These are phyloP conservation scores for Mrakia blollopis DNA, from an alignment of 768 basidiomycete genomes.

Conservation along the genomic window DNA sequence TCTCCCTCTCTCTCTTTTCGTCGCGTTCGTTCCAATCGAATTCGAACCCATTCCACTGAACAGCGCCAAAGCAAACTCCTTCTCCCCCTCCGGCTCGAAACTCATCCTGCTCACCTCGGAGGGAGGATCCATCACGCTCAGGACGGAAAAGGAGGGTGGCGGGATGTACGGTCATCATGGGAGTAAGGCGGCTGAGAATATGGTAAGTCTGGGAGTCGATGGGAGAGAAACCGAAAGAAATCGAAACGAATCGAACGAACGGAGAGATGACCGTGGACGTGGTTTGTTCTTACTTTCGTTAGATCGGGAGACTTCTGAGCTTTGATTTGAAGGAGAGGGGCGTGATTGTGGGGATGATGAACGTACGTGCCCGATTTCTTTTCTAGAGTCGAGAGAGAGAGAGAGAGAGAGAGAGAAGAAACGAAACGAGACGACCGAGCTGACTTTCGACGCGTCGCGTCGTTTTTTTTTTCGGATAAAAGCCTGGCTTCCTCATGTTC, in stretches of 20 bases:
- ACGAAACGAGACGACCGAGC: neutral
- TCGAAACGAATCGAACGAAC: neutral
- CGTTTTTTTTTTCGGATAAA: neutral
- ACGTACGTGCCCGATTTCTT: slow-evolving; percentile 43
- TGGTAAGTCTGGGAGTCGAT: too few species aligned
- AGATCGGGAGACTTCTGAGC: slow-evolving; percentile 46
- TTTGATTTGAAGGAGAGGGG: slow-evolving; percentile 48
- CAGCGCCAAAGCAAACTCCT: slow-evolving; percentile 35
- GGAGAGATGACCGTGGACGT: neutral
- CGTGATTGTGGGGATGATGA: slow-evolving; percentile 49
- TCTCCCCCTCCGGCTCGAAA: slow-evolving; percentile 45
- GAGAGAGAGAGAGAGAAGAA: neutral
- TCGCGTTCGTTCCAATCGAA: neutral
- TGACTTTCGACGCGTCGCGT: neutral
- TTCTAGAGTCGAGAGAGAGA: neutral
- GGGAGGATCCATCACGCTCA: slow-evolving; percentile 49
- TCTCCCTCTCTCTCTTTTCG: neutral
- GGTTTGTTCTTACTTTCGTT: too few species aligned
- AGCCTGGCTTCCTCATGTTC: slow-evolving; percentile 54
- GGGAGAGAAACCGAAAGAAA: too few species aligned
- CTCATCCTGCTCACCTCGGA: slow-evolving; percentile 51
- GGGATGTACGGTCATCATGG: slow-evolving; percentile 54
- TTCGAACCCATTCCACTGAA: too few species aligned
- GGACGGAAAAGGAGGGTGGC: slow-evolving; percentile 50
- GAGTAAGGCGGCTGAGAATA: slow-evolving; percentile 52